Conservation (phyloP, 73 alveolate species). For the Paramecium pentaurelia region DNA sequence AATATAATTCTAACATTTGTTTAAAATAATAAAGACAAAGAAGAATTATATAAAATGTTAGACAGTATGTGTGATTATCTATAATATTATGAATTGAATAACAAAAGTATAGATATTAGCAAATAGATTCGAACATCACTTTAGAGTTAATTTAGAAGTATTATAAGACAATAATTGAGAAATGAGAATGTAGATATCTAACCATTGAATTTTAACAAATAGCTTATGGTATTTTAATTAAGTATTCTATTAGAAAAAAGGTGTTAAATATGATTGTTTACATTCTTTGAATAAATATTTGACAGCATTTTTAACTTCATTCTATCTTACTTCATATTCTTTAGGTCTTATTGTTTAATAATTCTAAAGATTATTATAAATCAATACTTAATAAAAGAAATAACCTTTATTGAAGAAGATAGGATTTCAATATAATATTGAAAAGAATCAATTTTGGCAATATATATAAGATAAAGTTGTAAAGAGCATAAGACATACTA, state of each 20-base stretch:
- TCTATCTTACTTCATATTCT: not conserved
- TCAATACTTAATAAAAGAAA: not conserved
- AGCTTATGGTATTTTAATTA: not conserved
- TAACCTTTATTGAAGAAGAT: not conserved
- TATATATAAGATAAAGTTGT: constrained; percentile 13
- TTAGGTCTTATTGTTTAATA: not conserved
- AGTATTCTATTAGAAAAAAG: not conserved
- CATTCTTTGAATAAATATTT: not conserved
- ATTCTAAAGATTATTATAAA: not conserved
- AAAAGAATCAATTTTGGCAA: constrained; percentile 10
- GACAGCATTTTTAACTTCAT: not conserved
- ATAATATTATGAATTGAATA: not conserved
- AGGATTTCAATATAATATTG: not conserved
- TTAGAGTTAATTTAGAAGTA: not conserved
- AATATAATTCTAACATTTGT: not conserved
- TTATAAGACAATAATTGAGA: not conserved
- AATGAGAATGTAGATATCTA: not conserved
- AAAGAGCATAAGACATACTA: not conserved
- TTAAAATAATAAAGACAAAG: not conserved
- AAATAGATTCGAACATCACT: not conserved
- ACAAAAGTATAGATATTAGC: not conserved
- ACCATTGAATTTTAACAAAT: not conserved
- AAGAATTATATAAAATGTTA: not conserved
- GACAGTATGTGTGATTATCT: constrained; percentile 28
- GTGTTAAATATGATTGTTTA: not conserved